Percentiles rank a stretch among this genome's conserved stretches.
Conservation (phyloP, 2,329 filamentous ascomycete species). For the Coniochaeta hoffmannii region DNA sequence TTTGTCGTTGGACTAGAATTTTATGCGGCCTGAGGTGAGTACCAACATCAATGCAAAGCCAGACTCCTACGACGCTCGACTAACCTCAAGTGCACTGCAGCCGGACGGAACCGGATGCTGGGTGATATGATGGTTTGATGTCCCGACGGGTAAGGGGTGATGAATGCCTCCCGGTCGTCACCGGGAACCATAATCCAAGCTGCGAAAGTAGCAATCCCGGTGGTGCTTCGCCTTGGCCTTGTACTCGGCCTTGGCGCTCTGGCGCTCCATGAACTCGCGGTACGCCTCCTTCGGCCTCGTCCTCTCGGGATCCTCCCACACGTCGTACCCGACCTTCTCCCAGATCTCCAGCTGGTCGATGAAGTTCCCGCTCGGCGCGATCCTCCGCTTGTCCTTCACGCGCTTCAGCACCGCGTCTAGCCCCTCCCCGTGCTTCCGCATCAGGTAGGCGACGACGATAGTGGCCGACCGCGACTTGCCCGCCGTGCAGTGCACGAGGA, state of each 20-base stretch:
- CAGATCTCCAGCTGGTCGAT: slow-evolving; percentile 15
- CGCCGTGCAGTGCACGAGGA: slow-evolving; percentile 20
- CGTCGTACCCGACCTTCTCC: slow-evolving; percentile 11
- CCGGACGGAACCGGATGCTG: too few species aligned
- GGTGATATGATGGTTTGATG: too few species aligned
- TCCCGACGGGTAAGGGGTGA: too few species aligned
- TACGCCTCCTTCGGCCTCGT: slow-evolving; percentile 3
- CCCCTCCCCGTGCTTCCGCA: slow-evolving; percentile 10
- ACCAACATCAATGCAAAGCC: too few species aligned
- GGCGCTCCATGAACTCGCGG: not conserved
- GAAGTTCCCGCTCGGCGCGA: slow-evolving; percentile 14
- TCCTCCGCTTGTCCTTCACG: slow-evolving; percentile 8
- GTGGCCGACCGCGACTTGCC: slow-evolving; percentile 15
- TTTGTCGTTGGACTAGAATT: too few species aligned
- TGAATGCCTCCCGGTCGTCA: too few species aligned
- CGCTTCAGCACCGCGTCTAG: slow-evolving; percentile 3
- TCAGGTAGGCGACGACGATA: slow-evolving; percentile 15
- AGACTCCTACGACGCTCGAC: too few species aligned
- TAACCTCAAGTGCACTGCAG: too few species aligned
- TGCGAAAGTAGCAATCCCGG: not conserved
- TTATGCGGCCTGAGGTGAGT: too few species aligned
- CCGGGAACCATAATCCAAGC: not conserved
- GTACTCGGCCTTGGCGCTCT: not conserved
- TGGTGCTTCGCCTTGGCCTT: not conserved
- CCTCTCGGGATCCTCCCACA: slow-evolving; percentile 14